Evolutionary conservation across 1,139 yeast species (phyloP).

Genomic region (Pneumocystis wakefieldiae): DNA sequence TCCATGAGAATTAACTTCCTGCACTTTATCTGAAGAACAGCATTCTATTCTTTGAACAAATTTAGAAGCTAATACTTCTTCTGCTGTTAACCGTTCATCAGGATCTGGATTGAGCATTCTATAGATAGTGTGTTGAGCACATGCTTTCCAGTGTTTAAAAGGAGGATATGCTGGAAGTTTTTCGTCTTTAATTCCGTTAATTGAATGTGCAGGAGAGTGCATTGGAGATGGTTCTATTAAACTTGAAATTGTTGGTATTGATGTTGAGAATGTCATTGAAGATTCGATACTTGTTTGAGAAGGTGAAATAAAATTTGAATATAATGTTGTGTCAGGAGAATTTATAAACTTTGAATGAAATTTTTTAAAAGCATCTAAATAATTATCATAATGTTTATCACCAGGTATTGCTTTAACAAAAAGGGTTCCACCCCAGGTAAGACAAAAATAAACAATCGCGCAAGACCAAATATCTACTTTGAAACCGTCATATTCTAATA

Average conservation of each 20-base stretch:
- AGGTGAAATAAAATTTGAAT: not conserved
- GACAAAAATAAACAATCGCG: conserved; percentile 25
- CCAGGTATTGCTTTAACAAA: conserved; percentile 21
- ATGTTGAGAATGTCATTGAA: not conserved
- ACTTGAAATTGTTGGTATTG: not conserved
- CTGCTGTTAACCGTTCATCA: conserved; percentile 13
- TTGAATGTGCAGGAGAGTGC: conserved; percentile 6
- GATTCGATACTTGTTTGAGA: not conserved
- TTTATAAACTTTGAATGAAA: conserved; percentile 14
- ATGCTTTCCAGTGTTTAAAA: conserved; percentile 12
- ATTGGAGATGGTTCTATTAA: not conserved
- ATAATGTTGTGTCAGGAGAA: not conserved
- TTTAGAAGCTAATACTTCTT: conserved; percentile 14
- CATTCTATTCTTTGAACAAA: conserved; percentile 15
- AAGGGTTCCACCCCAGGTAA: conserved; percentile 32
- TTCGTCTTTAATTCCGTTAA: conserved; percentile 9
- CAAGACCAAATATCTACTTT: conserved; percentile 83
- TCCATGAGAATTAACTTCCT: not conserved
- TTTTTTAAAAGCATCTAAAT: conserved; percentile 9
- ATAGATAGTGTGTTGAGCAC: conserved; percentile 7
- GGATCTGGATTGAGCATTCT: conserved; percentile 19
- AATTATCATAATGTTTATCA: conserved; percentile 19
- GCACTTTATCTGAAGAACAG: conserved; percentile 1
- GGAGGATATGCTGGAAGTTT: conserved; percentile 10
- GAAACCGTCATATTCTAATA: conserved; percentile 56